These are phyloP conservation scores for Dendryphion nanum DNA, from an alignment of 2,329 filamentous ascomycete genomes.

Conservation along the genomic window DNA sequence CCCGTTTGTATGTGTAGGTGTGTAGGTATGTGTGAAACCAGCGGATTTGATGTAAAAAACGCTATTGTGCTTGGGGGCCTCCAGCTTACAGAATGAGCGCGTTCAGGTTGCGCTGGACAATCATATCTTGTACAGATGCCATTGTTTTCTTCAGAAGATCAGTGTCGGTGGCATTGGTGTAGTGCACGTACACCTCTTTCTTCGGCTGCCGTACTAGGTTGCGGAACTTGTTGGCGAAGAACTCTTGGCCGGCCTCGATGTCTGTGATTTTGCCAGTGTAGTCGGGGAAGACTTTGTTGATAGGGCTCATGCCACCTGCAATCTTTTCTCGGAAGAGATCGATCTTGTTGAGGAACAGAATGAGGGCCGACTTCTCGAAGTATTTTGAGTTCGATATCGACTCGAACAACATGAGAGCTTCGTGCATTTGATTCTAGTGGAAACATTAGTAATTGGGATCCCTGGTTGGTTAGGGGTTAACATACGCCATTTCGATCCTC, in stretches of 20 bases:
- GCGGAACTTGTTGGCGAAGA: constrained; percentile 52
- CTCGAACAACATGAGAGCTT: constrained; percentile 54
- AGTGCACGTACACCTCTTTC: constrained; percentile 54
- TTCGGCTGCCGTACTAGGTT: constrained; percentile 50
- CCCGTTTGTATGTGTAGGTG: no score
- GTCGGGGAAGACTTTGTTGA: constrained; percentile 51
- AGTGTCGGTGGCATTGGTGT: constrained; percentile 54
- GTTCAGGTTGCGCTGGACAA: constrained; percentile 53
- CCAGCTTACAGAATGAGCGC: constrained; percentile 43
- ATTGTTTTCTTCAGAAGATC: constrained; percentile 58
- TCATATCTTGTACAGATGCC: constrained; percentile 55
- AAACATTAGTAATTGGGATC: constrained; percentile 9
- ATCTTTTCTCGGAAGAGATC: constrained; percentile 54
- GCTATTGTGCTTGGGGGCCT: constrained; percentile 10
- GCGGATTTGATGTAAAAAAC: constrained; percentile 7
- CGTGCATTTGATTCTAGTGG: constrained; percentile 54
- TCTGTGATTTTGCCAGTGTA: constrained; percentile 45
- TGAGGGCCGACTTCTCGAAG: constrained; percentile 52
- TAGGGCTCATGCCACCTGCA: constrained; percentile 44
- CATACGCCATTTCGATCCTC: constrained; percentile 94
- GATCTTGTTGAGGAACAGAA: constrained; percentile 55
- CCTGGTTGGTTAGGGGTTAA: constrained; percentile 11
- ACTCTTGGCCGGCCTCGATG: constrained; percentile 49
- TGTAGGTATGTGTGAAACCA: no score
- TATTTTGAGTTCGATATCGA: constrained; percentile 54